phyloP scores from a whole-genome alignment of 768 basidiomycete species.

The Suillus discolor region DNA sequence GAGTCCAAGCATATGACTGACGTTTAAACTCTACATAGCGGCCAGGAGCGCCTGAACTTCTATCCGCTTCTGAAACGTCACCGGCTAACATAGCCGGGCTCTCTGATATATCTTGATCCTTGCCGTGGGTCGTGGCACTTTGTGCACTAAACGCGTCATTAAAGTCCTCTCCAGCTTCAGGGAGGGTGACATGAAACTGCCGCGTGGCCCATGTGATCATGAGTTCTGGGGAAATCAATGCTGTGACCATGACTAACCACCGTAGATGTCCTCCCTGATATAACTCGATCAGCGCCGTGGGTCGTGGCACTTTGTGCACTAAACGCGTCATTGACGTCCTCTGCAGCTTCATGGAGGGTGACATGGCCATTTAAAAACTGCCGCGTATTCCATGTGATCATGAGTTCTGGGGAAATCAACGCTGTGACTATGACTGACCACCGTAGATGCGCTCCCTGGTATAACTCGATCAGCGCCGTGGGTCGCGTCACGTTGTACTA shows the following conservation, averaged over 20 bases:
- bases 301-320: background rate
- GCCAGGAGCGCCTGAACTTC: background rate
- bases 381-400: constrained; percentile 19
- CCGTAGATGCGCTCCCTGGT: too few species aligned
- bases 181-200: constrained; percentile 18
- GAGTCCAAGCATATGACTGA: background rate
- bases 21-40: background rate
- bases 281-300: background rate
- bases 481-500: too few species aligned
- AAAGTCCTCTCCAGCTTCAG: background rate
- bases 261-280: too few species aligned
- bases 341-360: constrained; percentile 5
- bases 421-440: constrained; percentile 15
- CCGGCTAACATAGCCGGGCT: too few species aligned
- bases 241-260: constrained; percentile 14
- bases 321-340: too few species aligned
- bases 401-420: constrained; percentile 25
- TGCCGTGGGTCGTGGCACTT: background rate
- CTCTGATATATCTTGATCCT: background rate
- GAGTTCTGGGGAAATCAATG: constrained; percentile 25
- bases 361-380: constrained; percentile 16
- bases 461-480: too few species aligned
- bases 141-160: background rate
- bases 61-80: background rate
- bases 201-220: constrained; percentile 20